phyloP scores from a whole-genome alignment of 768 basidiomycete species.

The Kwoniella pini region DNA sequence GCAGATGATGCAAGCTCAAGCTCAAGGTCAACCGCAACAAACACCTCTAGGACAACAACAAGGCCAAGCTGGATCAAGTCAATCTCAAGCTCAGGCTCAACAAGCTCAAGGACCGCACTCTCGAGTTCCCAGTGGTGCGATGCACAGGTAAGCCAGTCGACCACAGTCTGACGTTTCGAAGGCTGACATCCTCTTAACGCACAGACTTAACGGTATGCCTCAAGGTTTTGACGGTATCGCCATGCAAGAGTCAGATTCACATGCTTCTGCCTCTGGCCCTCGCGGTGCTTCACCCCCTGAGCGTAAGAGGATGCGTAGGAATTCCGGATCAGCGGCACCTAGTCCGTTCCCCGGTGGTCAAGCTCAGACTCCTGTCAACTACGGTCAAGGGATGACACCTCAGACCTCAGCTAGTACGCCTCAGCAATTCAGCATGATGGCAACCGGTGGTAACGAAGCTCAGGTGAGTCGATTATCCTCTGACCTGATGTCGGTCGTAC shows the following conservation, averaged over 20 bases:
- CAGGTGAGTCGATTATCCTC: conserved; percentile 18
- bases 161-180: neutral
- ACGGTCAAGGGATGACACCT: conserved; percentile 23
- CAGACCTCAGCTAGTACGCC: conserved; percentile 26
- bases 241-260: conserved; percentile 26
- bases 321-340: conserved; percentile 45
- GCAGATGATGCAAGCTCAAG: conserved; percentile 26
- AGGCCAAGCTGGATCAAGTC: conserved; percentile 5
- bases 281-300: conserved; percentile 42
- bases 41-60: conserved; percentile 16
- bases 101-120: conserved; percentile 12
- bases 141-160: conserved; percentile 28
- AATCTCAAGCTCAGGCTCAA: conserved; percentile 5
- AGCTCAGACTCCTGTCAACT: conserved; percentile 26
- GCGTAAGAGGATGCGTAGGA: conserved; percentile 44
- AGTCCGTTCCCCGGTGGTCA: conserved; percentile 32
- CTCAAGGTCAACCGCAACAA: conserved; percentile 22
- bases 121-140: conserved; percentile 19
- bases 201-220: conserved; percentile 27
- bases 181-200: neutral
- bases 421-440: conserved; percentile 27
- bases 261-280: conserved; percentile 12
- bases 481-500: neutral
- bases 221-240: conserved; percentile 11
- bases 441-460: conserved; percentile 13